These are phyloP conservation scores for Primulina huaijiensis DNA, from an alignment of 257 asterid species.

Conservation along the genomic window DNA sequence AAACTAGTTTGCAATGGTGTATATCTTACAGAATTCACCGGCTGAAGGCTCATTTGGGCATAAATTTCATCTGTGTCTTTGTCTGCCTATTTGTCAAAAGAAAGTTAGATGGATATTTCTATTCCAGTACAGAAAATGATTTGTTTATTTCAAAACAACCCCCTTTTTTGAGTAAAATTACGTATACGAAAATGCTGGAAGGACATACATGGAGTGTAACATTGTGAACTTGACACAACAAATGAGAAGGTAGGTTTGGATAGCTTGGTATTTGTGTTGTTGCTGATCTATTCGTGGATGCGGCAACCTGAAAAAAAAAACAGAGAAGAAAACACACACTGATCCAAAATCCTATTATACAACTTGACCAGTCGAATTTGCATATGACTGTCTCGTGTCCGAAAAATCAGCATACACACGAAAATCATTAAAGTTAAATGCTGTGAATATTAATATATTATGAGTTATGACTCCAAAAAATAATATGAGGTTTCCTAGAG, in stretches of 20 bases:
- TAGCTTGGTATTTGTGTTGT: constrained; percentile 81
- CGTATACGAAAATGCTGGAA: neutral
- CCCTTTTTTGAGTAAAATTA: neutral
- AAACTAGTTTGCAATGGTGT: constrained; percentile 1
- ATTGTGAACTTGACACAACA: constrained; percentile 91
- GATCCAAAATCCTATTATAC: neutral
- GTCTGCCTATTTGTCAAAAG: constrained; percentile 60
- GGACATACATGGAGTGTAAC: constrained; percentile 70
- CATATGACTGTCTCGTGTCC: neutral
- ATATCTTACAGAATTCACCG: constrained; percentile 72
- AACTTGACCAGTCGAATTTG: neutral
- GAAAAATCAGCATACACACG: neutral
- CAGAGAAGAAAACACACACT: constrained; percentile 16
- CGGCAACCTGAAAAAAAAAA: constrained; percentile 61
- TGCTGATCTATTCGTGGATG: constrained; percentile 76
- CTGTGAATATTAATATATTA: neutral
- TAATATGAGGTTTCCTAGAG: neutral
- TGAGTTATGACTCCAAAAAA: neutral
- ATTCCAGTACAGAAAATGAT: neutral
- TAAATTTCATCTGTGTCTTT: constrained; percentile 93
- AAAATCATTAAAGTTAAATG: neutral
- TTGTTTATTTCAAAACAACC: neutral
- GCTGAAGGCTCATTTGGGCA: constrained; percentile 95
- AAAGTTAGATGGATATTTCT: constrained; percentile 9
- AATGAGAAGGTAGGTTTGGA: constrained; percentile 82